A percentile compares a stretch with the other conserved stretches of the same genome.
These are phyloP conservation scores for Ammopiptanthus mongolicus DNA, from an alignment of 306 rosid species.

Conservation along the genomic window DNA sequence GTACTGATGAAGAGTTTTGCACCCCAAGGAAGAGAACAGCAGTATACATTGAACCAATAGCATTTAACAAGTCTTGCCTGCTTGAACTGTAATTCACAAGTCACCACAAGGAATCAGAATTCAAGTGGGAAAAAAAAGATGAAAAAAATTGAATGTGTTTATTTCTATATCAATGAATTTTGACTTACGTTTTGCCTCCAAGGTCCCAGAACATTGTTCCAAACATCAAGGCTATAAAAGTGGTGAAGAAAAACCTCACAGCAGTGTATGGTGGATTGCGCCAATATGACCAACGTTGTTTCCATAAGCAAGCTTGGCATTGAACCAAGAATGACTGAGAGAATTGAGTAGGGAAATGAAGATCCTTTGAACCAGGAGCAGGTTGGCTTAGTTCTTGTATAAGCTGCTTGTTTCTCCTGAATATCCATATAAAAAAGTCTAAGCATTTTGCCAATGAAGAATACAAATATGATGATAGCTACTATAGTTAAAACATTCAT, in stretches of 20 bases:
- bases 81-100: not conserved
- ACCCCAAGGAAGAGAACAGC: constrained; percentile 55
- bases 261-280: constrained; percentile 51
- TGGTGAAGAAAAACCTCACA: constrained; percentile 40
- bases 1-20: constrained; percentile 42
- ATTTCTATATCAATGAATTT: not conserved
- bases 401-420: constrained; percentile 77
- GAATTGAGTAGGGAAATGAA: constrained; percentile 49
- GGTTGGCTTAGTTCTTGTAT: constrained; percentile 58
- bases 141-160: not conserved
- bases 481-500: not conserved
- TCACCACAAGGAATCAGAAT: not conserved
- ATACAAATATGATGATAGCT: not conserved
- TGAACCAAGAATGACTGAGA: constrained; percentile 60
- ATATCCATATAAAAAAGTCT: not conserved
- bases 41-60: constrained; percentile 51
- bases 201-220: constrained; percentile 49
- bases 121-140: not conserved
- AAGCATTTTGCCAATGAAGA: constrained; percentile 3
- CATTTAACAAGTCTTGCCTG: constrained; percentile 40
- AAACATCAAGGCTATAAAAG: constrained; percentile 32
- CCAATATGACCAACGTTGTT: constrained; percentile 57
- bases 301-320: constrained; percentile 81
- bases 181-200: constrained; percentile 37
- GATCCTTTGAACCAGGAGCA: constrained; percentile 54